Evolutionary conservation across 140 eudicot species (phyloP), one percentile per base, ranked within the genome.

Genomic region (Ambrosia hybrid): DNA sequence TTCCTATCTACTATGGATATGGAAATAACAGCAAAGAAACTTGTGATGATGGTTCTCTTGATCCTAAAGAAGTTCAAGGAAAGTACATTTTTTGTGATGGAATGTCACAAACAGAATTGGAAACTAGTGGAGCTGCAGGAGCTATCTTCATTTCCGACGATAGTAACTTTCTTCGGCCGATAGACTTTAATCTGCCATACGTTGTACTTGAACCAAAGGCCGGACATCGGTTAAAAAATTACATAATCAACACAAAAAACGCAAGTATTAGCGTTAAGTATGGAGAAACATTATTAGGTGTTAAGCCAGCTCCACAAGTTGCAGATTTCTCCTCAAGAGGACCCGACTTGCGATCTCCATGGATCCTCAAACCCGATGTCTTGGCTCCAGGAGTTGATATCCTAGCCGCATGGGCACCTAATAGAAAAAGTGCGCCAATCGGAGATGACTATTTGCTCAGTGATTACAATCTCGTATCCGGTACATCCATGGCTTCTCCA

Each of bases 401-500:
- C 5, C 74, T 86, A 63, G 91, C 91, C 1, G 83, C 86, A 0
- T 86, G 91, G 91, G 73, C 84, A 0, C 83, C 85, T 0, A 72
- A 83, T 48, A 58, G 80, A 36, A 43, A 12, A 48, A 71, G 76
- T 30, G 85, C 84, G 4, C 59, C 79, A 1, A 71, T 83, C 0
- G 62, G 82, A 43, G 80, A 74, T 48, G 78, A 75, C 46, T 72
- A 58, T 16, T 38, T 83, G 53, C 34, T 77, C 1, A 75, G 71
- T 2, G 88, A 83, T 66, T 86, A 68, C 37, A 68, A n/a, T 5
- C 57, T 86, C 1, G 64, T 56, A 9, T 86, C 91, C 0, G 86
- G 88, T 13, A 83, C 88, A 17, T 86, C 91, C 2, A 86, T 86
- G 91, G 68, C 88, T 4, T 73, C 79, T 53, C 90, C 87, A 15